Base-by-base conservation (phyloP, 2,329 filamentous ascomycete genomes). In the Sclerotinia minor region DNA sequence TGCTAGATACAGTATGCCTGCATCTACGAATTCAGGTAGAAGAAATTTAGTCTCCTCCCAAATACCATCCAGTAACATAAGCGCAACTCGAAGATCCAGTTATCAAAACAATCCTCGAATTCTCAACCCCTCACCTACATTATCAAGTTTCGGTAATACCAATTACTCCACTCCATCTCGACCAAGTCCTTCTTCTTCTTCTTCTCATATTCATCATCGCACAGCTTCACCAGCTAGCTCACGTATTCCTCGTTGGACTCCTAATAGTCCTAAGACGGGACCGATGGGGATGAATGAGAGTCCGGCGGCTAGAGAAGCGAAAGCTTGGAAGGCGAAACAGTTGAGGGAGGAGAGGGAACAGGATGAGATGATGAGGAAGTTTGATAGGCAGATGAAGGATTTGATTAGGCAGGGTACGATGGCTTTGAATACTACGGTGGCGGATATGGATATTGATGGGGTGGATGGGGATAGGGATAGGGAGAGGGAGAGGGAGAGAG, bases 381-480 rank as follows among this genome's bases (percentile, higher is more conserved):
- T 98, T 79, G 96, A 95, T 76, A 84, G 87, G 59, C 87, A 91
- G 73, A 81, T 98, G 59, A 87, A 91, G 75, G 90, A 89, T 45
- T 92, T 99, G 90, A 96, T 99, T 66, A 84, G 89, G 2, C 90
- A 98, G 78, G 95, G 94, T 0, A 90, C 90, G 73, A 90, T 95
- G 78, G 95, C 95, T 1, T 80, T 99, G 24, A 94, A 89, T 2
- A 91, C 90, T 26, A 90, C 82, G 52, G 69, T 76, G 2, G 72
- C 73, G 53, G 71, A 76, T 38, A 73, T 74, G 58, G 71, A 72
- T 45, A 71, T 74, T 49, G 73, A 41, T 41, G 38, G 38, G 38
- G 38, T 41, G 15, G 38, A 41, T 17, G 38, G 38, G 38, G 73
- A 73, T 53, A 55, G 61, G 24, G 65, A 41, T 35, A 8, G 6